Conservation (phyloP, 257 asterid genomes). For the Primulina eburnea region DNA sequence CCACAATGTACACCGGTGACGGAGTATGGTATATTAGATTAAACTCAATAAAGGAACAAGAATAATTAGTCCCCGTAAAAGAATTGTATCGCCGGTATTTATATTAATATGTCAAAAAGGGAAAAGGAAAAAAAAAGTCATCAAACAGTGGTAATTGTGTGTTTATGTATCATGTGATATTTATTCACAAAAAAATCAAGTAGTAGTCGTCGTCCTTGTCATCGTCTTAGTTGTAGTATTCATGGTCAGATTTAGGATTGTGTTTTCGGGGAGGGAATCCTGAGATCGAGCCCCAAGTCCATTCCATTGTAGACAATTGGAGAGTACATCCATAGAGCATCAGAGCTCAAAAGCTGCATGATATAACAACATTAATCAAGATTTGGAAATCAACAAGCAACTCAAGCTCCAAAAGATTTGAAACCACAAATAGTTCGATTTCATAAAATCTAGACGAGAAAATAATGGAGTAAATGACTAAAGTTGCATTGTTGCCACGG, state of each 20-base stretch:
- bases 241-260: conserved; percentile 21
- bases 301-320: conserved; percentile 66
- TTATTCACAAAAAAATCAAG: conserved; percentile 23
- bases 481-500: not conserved
- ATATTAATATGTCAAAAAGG: not conserved
- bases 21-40: not conserved
- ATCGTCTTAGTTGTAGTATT: not conserved
- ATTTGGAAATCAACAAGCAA: not conserved
- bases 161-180: conserved; percentile 16
- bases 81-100: conserved; percentile 13
- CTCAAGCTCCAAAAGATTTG: not conserved
- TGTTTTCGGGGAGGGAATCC: conserved; percentile 25
- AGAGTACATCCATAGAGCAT: conserved; percentile 66
- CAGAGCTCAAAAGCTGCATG: conserved; percentile 64
- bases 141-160: not conserved
- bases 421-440: not conserved
- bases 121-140: not conserved
- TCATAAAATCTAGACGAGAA: not conserved
- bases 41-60: conserved; percentile 12
- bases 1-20: not conserved
- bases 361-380: not conserved
- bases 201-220: not conserved
- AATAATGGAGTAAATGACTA: not conserved
- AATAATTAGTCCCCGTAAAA: conserved; percentile 26
- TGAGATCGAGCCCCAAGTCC: conserved; percentile 53